A percentile compares a stretch with the other conserved stretches of the same genome.
Conservation (phyloP, 2,329 filamentous ascomycete species). For the Zasmidium citrigriseum region DNA sequence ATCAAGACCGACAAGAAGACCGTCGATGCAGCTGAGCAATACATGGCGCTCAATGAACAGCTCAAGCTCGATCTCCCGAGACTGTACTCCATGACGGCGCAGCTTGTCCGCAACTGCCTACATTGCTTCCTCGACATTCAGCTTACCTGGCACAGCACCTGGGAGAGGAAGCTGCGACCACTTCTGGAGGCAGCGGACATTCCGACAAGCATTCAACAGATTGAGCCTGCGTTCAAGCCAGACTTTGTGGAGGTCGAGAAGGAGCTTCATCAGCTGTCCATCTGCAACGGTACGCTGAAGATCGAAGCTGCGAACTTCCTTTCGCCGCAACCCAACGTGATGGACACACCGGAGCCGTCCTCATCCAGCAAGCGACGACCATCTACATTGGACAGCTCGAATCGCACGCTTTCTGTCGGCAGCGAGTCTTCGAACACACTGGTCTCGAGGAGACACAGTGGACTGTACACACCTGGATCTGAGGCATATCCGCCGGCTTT, state of each 20-base stretch:
- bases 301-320: conserved; percentile 61
- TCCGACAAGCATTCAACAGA: conserved; percentile 68
- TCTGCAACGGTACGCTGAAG: conserved; percentile 72
- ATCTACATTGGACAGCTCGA: conserved; percentile 38
- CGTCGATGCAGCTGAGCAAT: conserved; percentile 81
- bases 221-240: conserved; percentile 73
- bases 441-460: conserved; percentile 58
- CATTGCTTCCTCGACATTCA: conserved; percentile 84
- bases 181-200: conserved; percentile 68
- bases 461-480: conserved; percentile 56
- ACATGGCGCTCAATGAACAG: conserved; percentile 86
- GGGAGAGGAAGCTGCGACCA: conserved; percentile 78
- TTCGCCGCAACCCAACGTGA: conserved; percentile 50
- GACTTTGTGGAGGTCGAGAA: conserved; percentile 79
- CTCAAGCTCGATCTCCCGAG: conserved; percentile 89
- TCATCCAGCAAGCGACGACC: conserved; percentile 40
- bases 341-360: conserved; percentile 35
- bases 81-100: conserved; percentile 78
- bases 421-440: conserved; percentile 37
- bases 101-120: conserved; percentile 79
- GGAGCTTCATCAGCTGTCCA: conserved; percentile 68
- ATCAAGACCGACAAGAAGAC: conserved; percentile 88
- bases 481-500: conserved; percentile 12
- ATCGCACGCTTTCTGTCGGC: conserved; percentile 40
- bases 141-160: conserved; percentile 76